These are phyloP conservation scores for Metroxylon sagu DNA, from an alignment of 176 grass and related monocot species.

Conservation along the genomic window DNA sequence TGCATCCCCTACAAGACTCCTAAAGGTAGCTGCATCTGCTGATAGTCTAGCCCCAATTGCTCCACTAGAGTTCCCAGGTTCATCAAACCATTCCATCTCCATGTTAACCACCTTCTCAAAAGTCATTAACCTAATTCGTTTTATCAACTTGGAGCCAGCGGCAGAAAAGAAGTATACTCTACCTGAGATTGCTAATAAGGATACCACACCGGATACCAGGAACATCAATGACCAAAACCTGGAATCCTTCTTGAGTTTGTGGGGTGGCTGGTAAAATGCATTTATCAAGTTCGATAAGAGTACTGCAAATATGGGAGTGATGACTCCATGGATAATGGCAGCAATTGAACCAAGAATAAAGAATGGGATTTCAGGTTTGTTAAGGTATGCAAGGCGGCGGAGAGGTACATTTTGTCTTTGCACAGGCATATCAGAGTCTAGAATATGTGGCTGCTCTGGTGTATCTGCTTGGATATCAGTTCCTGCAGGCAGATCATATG, in stretches of 20 bases:
- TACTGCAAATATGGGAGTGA: constrained; percentile 66
- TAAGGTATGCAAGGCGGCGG: constrained; percentile 63
- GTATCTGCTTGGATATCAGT: constrained; percentile 50
- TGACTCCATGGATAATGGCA: constrained; percentile 53
- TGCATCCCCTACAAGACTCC: constrained; percentile 74
- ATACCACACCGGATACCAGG: constrained; percentile 62
- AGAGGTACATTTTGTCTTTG: constrained; percentile 52
- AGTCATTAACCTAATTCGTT: constrained; percentile 82
- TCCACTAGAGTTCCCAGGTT: constrained; percentile 73
- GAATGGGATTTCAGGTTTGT: constrained; percentile 67
- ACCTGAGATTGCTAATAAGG: constrained; percentile 53
- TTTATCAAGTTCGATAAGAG: constrained; percentile 77
- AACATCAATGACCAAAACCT: constrained; percentile 90
- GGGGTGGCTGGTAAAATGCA: constrained; percentile 64
- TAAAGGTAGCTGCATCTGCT: constrained; percentile 67
- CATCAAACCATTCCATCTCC: constrained; percentile 89
- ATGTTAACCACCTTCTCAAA: constrained; percentile 86
- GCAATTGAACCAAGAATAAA: constrained; percentile 71
- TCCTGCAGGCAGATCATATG: constrained; percentile 50
- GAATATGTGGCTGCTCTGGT: constrained; percentile 19
- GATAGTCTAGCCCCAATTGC: constrained; percentile 75
- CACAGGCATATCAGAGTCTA: constrained; percentile 10
- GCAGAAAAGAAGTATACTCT: constrained; percentile 73
- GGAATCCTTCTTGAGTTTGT: constrained; percentile 58
- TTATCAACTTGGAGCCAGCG: constrained; percentile 71